phyloP scores from a whole-genome alignment of 2,329 filamentous ascomycete species.

The Alternaria hordeiaustralica region DNA sequence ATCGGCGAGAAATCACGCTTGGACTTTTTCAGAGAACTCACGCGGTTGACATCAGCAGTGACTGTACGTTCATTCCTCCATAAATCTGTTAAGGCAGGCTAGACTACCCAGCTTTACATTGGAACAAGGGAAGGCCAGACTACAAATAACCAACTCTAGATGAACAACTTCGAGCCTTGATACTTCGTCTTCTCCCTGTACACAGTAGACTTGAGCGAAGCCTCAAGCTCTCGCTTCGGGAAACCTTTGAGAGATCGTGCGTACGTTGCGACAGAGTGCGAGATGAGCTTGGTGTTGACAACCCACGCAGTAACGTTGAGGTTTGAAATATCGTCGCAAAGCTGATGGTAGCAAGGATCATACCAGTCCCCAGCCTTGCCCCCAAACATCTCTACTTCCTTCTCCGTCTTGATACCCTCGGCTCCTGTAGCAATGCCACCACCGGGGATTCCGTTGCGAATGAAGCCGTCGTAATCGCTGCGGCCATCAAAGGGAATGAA shows the following conservation, averaged over 20 bases:
- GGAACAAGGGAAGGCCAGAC: not conserved
- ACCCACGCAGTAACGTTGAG: constrained; percentile 48
- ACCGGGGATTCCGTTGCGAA: constrained; percentile 49
- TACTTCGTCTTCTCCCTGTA: constrained; percentile 37
- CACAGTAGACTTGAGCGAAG: constrained; percentile 16
- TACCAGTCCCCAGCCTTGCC: constrained; percentile 49
- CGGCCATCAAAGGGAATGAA: constrained; percentile 51
- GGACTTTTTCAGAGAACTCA: not conserved
- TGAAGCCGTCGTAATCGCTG: constrained; percentile 52
- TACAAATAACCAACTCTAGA: constrained; percentile 17
- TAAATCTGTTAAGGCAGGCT: not conserved
- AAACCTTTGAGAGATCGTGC: constrained; percentile 45
- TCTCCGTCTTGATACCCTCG: constrained; percentile 50
- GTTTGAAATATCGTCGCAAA: constrained; percentile 49
- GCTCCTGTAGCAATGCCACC: constrained; percentile 52
- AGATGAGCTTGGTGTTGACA: constrained; percentile 49
- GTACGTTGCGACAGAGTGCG: constrained; percentile 48
- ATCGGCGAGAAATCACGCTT: not conserved
- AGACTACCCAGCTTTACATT: not conserved
- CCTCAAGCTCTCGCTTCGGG: constrained; percentile 35
- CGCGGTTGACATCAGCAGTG: not conserved
- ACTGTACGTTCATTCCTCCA: not conserved
- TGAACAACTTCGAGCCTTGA: constrained; percentile 44
- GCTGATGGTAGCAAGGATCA: constrained; percentile 50
- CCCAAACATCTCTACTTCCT: constrained; percentile 46